phyloP scores from a whole-genome alignment of 2,329 filamentous ascomycete genomes.

The Diaporthe longicolla region DNA sequence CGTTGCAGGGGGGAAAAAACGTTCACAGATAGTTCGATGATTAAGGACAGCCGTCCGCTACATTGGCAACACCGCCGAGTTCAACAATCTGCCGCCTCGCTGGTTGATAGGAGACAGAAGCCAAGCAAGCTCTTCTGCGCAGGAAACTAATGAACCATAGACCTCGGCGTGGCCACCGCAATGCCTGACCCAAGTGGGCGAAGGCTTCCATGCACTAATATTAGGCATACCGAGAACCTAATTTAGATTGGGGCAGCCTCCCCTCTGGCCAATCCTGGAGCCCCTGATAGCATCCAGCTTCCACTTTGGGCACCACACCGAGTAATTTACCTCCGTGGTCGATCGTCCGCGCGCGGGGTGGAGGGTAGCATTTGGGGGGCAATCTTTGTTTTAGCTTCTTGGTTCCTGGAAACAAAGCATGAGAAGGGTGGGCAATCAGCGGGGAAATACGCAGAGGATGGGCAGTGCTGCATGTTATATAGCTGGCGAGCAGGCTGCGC shows the following conservation, averaged over 20 bases:
- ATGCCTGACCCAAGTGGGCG: not conserved
- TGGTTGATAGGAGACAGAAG: not conserved
- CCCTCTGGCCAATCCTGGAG: constrained; percentile 13
- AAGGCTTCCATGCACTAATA: not conserved
- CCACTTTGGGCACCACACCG: constrained; percentile 19
- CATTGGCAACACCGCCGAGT: too few relatives aligned
- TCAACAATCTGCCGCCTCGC: too few relatives aligned
- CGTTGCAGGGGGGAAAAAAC: not conserved
- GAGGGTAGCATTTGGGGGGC: constrained; percentile 18
- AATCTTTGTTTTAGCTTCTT: constrained; percentile 25
- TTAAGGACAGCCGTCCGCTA: too few relatives aligned
- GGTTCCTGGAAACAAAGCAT: constrained; percentile 11
- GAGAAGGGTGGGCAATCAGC: not conserved
- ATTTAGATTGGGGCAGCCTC: constrained; percentile 8
- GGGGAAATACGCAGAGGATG: constrained; percentile 11
- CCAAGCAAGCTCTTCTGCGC: not conserved
- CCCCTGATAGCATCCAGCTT: constrained; percentile 21
- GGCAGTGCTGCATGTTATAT: not conserved
- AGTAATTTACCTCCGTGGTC: constrained; percentile 27
- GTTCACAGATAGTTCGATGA: not conserved
- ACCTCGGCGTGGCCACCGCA: not conserved
- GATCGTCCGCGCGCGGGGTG: constrained; percentile 23
- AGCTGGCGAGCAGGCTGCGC: not conserved
- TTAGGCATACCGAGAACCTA: constrained; percentile 24
- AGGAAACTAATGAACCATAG: not conserved